Conservation (phyloP, 768 basidiomycete species). For the Clavulina sp. region DNA sequence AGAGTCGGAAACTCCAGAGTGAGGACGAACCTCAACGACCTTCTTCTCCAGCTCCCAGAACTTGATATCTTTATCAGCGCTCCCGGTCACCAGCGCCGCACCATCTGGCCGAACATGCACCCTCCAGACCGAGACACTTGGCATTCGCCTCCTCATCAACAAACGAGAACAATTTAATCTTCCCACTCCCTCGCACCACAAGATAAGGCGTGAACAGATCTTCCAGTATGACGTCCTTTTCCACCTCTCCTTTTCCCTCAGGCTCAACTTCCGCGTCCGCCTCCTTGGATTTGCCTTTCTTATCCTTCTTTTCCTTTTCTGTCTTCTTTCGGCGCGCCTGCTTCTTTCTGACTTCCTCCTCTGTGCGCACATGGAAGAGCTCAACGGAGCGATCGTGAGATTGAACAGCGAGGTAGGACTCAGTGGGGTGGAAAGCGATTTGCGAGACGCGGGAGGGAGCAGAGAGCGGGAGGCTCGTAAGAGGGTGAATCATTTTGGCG, state of each 20-base stretch:
- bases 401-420: slow-evolving; percentile 74
- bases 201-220: slow-evolving; percentile 76
- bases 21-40: no score
- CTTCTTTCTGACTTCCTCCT: slow-evolving; percentile 83
- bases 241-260: slow-evolving; percentile 25
- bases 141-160: slow-evolving; percentile 28
- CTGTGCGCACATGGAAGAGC: slow-evolving; percentile 75
- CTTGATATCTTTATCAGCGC: slow-evolving; percentile 94
- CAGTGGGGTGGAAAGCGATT: slow-evolving; percentile 64
- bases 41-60: slow-evolving; percentile 78
- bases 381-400: slow-evolving; percentile 86
- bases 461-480: slow-evolving; percentile 52
- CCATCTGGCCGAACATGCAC: slow-evolving; percentile 72
- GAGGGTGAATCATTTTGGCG: slow-evolving; percentile 52
- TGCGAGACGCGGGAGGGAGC: slow-evolving; percentile 76
- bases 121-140: slow-evolving; percentile 70
- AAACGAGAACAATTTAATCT: slow-evolving; percentile 76
- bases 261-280: no score
- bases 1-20: no score
- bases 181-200: slow-evolving; percentile 69
- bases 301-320: slow-evolving; percentile 61
- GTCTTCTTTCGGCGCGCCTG: slow-evolving; percentile 66
- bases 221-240: slow-evolving; percentile 33
- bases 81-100: slow-evolving; percentile 67
- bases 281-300: slow-evolving; percentile 26